Percentiles rank a stretch among this genome's conserved stretches.
These are phyloP conservation scores for Russula emetica DNA, from an alignment of 768 basidiomycete species.

Conservation along the genomic window DNA sequence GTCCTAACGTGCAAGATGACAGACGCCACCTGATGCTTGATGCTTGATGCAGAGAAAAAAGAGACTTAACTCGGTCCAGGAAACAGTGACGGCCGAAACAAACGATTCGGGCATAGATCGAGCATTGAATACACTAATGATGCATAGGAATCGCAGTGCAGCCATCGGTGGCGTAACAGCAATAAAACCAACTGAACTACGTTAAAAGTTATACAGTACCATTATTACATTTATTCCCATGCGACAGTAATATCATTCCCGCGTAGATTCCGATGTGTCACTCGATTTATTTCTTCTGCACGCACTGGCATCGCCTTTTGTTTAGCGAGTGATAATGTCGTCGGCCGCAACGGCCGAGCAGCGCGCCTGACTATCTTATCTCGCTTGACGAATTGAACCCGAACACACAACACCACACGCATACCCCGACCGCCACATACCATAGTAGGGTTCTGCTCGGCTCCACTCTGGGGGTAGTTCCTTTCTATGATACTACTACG, in stretches of 20 bases:
- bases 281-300: no score
- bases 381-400: slow-evolving; percentile 34
- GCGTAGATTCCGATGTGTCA: not conserved
- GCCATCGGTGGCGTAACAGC: no score
- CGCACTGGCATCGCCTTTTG: no score
- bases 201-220: no score
- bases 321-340: not conserved
- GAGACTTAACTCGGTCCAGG: not conserved
- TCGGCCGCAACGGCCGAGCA: slow-evolving; percentile 20
- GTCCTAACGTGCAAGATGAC: not conserved
- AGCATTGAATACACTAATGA: not conserved
- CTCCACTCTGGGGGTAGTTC: slow-evolving; percentile 29
- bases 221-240: not conserved
- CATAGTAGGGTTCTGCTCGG: slow-evolving; percentile 27
- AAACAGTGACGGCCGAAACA: not conserved
- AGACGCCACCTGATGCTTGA: not conserved
- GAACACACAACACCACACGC: no score
- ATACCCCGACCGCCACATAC: slow-evolving; percentile 36
- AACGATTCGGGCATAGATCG: not conserved
- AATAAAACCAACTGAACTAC: no score
- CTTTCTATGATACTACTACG: slow-evolving; percentile 4
- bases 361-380: not conserved
- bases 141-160: no score
- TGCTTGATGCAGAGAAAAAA: not conserved
- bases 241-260: not conserved